Evolutionary conservation across 2,329 filamentous ascomycete genomes (phyloP), one percentile per base, ranked within the genome.

Genomic region (Penicillium psychrosexuale): DNA sequence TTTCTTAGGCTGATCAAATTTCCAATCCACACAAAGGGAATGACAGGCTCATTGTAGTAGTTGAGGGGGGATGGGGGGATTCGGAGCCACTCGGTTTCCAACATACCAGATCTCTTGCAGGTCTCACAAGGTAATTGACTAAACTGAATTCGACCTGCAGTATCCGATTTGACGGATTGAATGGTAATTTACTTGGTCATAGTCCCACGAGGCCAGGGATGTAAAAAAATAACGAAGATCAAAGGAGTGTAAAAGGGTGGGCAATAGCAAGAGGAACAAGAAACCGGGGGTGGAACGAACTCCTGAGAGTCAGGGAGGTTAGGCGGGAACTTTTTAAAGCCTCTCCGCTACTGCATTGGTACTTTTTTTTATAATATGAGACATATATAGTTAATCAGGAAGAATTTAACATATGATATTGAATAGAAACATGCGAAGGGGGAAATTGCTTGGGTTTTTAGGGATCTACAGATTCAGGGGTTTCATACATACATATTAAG

Each of bases 1-100:
- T 28, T 22, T 28, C 58, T 48, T 59, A 56, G 53, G 39, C 36
- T 33, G 31, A 17, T 49, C 15, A 27, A 27, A 24, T 24, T 44
- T 40, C 28, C 22, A 24, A 24, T 24, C 31, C n/a, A 46, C 12
- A 6, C 12, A n/a, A 53, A 28, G 42, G 33, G 8, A 12, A 34
- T 15, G n/a, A 9, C 3, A 45, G 8, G 13, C 9, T 45, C 19
- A 19, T 31, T 28, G 24, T 30, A 7, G 13, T n/a, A 22, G 17
- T 42, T 17, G 15, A 22, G 19, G 5, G 19, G 1, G n/a, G 13
- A 45, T 22, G 33, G 13, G 28, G 28, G 28, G 33, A n/a, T 45
- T 3, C 5, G 8, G 3, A 30, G 6, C 27, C 24, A 13, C 17
- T 31, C 22, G 17, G 19, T 45, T 5, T 42, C 8, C 13, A 31